Base-by-base conservation (phyloP, 345 rosid genomes). In the Salix exigua region DNA sequence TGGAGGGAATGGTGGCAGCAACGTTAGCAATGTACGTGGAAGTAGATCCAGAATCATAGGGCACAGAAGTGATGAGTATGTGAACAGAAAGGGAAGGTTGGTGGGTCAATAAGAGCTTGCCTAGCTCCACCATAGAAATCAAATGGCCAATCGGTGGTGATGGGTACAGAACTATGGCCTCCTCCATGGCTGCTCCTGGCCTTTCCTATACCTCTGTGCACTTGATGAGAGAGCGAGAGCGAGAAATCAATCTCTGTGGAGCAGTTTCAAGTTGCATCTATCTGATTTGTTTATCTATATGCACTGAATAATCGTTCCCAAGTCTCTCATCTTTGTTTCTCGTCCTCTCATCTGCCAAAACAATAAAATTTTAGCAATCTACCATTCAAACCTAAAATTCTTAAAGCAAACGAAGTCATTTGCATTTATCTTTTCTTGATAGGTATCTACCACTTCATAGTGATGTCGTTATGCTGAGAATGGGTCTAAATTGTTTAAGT, bases 81-180 rank as follows among this genome's bases (percentile, higher is more conserved):
- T 87, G 87, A 77, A 91, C 71, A 17, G 81, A 81, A 76, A 90
- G 85, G 16, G 94, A 87, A 35, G 94, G 86, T 62, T 78, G 68
- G 55, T 69, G 86, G 77, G 84, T 58, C 77, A 88, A 80, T 23
- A 93, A 68, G 70, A 85, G 76, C 66, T 89, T 90, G 68, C 87
- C 93, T 1, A 89, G 82, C 85, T 93, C 96, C 64, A 90, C 88
- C 94, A 88, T 89, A 71, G 96, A 86, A 5, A 86, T 80, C 50
- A 90, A 76, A 84, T 90, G 97, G 40, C 94, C 91, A 48, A 89
- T 88, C 18, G 84, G 85, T 31, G 96, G 90, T 1, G 88, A 51
- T 31, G 96, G 93, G 72, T 86, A 87, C 19, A 92, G 74, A 65
- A 89, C 88, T 60, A 90, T 65, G 11, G 89, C 83, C 21, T 87